Percentiles rank a stretch among this genome's conserved stretches.
Evolutionary conservation across 1,139 yeast species (phyloP).

Genomic region (Taphrina betulina): DNA sequence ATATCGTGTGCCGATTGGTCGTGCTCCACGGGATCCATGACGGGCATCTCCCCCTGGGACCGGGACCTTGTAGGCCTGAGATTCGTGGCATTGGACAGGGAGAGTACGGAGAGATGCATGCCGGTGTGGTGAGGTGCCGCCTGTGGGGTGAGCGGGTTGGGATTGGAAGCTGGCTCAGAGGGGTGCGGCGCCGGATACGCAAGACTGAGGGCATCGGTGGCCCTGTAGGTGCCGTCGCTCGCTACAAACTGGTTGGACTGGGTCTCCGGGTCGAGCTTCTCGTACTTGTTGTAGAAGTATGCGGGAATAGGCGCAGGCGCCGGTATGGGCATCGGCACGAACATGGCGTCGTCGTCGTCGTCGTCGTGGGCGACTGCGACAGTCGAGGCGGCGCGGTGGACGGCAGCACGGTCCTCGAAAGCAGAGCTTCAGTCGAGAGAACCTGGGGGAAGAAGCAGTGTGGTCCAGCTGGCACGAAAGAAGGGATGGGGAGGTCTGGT

Average conservation of each 20-base stretch:
- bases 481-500: no score
- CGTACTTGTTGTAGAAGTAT: constrained; percentile 27
- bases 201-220: constrained; percentile 7
- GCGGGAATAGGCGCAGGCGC: constrained; percentile 7
- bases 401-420: no score
- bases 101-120: constrained; percentile 15
- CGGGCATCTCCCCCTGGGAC: constrained; percentile 14
- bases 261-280: constrained; percentile 17
- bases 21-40: neutral
- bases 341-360: constrained; percentile 20
- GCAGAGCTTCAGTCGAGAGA: no score
- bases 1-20: neutral
- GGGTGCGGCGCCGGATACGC: constrained; percentile 31
- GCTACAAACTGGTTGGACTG: constrained; percentile 18
- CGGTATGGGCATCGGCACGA: constrained; percentile 27
- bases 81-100: neutral
- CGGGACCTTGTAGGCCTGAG: neutral
- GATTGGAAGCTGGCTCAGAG: constrained; percentile 23
- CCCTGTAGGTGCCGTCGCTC: constrained; percentile 27
- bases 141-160: constrained; percentile 28
- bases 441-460: no score
- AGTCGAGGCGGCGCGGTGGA: no score
- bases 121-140: constrained; percentile 20
- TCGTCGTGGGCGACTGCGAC: no score
- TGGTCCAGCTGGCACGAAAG: no score